Evolutionary conservation across 2,329 filamentous ascomycete genomes (phyloP), one percentile per base, ranked within the genome.

Genomic region (Diaporthe sp.): DNA sequence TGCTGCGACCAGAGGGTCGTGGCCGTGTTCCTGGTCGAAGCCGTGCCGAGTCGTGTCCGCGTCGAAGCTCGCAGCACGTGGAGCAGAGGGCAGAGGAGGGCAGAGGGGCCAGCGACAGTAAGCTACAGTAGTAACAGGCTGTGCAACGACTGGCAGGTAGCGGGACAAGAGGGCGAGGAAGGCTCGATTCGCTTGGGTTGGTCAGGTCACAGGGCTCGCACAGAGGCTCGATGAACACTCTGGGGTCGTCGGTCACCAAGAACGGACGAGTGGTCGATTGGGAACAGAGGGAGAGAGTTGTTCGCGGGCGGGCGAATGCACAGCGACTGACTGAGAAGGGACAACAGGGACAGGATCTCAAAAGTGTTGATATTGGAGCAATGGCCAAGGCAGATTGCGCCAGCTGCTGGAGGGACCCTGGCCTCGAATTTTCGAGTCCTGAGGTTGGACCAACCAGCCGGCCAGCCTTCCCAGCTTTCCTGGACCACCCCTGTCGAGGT

Each of bases 351-450:
- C 31, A 55, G 49, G 34, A 53, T 42, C 34, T 69, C 65, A 69
- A 69, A 69, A 55, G 65, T 55, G 65, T 69, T 69, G 65, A 69
- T 69, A 69, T 69, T 69, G 65, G 65, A 69, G 65, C 65, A 69
- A 42, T 25, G 65, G 49, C 65, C 65, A 69, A 69, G 65, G 65
- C 49, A 37, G 65, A 69, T 69, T 69, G 65, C 65, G 65, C 65
- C 65, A 69, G 65, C 34, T 22, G 65, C 65, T 55, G 15, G 49
- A 69, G 65, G 65, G 65, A 69, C 65, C 65, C 65, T 55, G 49
- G 65, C 65, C 65, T 53, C 49, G 65, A 69, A 69, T 69, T 69
- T 69, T 69, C 65, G 65, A 69, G 65, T 69, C 22, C 49, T 55
- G 65, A 28, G 31, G 13, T n/a, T 68, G 65, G 65, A 53, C 65